Evolutionary conservation across 805 yeast genomes (phyloP), one percentile per base, ranked within the genome.

Genomic region (Ascoidea asiatica): DNA sequence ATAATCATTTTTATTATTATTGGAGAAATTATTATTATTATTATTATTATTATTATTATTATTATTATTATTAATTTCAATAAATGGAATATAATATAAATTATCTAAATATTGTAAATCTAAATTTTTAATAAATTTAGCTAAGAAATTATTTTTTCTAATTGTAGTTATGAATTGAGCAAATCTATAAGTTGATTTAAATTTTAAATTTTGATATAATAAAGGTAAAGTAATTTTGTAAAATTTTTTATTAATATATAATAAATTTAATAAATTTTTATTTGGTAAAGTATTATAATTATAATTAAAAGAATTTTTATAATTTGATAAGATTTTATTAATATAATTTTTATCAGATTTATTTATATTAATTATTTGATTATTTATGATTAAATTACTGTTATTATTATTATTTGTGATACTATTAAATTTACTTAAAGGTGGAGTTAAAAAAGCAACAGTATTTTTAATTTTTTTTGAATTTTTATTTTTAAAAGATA

Each of bases 111-210:
- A 58, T 1, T 89, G 78, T 21, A 87, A 58, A 55, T 87, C 85
- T 39, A 87, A 55, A 0, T 53, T 47, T 50, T 68, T 68, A 2
- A 87, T 83, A 47, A 69, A 66, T 20, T 56, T 53, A 0, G 89
- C 88, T 43, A 81, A 67, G 2, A 64, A 62, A 6, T 73, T 67
- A 50, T 73, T 71, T 44, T 72, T 65, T 39, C 82, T 66, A n/a
- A 87, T 59, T 4, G 78, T 70, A 1, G 88, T 70, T 4, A 87
- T 76, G 53, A 87, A 79, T 59, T 87, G 95, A 0, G 86, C 92
- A 39, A 84, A 73, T 38, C 95, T 64, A 56, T 82, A 87, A 5
- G 89, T 79, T 2, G 94, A 78, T 0, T 76, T 72, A 51, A 87
- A 72, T 13, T 53, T 48, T 3, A 89, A 77, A 5, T 60, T 48